Base-by-base conservation (phyloP, 768 basidiomycete species). In the Hydnomerulius pinastri region DNA sequence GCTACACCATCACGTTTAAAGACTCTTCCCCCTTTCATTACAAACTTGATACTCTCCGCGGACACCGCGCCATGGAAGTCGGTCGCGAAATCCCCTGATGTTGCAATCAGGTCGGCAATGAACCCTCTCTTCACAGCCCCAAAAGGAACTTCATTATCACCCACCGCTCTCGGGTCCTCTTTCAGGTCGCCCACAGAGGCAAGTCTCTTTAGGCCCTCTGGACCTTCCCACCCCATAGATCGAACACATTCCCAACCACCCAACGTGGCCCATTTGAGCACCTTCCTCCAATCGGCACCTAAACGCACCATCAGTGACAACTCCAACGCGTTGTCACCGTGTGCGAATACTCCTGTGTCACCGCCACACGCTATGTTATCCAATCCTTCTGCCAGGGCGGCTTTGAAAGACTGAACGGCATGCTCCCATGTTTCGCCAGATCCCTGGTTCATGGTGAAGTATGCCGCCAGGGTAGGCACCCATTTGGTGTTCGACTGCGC, bases 301-400 rank as follows among this genome's bases (percentile, higher is more conserved):
- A 82, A 68, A 23, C 64, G 58, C 12, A 77, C 76, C 86, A 86
- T 85, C 25, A 85, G 62, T 56, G 76, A 68, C 73, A 86, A 69
- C 71, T 86, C 85, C 35, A 79, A 64, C 23, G 79, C 74, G 58
- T 86, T 86, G 54, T 74, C 68, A 1, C 83, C 84, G 58, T 85
- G 85, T 15, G 76, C 57, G 62, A 86, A 86, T 2, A 77, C 76
- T 8, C 83, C 85, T 2, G 84, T 86, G 63, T 86, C 82, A 1
- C 84, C 82, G 6, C 84, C 83, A 59, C 79, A 80, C 6, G 81
- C 81, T 44, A 86, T 73, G 46, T 74, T 72, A 9, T 77, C 73
- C 54, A 77, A 67, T 0, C 72, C 74, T 3, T 64, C 57, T 36
- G 66, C 65, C 6, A 85, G 58, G 11, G 77, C 81, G 5, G 66